phyloP scores from a whole-genome alignment of 345 rosid genomes.

The Boechera stricta region DNA sequence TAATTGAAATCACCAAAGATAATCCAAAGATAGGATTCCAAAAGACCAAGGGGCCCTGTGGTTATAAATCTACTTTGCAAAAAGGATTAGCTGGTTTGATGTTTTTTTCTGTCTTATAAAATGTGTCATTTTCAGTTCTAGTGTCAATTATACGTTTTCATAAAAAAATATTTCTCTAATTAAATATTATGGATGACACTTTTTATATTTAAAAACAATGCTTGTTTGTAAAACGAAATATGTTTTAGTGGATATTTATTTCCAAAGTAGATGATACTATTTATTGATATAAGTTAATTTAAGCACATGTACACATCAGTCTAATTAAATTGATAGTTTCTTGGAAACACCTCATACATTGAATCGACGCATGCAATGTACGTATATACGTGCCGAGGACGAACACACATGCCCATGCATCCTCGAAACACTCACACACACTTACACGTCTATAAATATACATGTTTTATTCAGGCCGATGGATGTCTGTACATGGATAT shows the following conservation, averaged over 20 bases:
- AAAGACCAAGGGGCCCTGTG: not conserved
- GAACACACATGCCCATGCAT: constrained; percentile 37
- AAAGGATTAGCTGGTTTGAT: not conserved
- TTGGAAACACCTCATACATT: constrained; percentile 20
- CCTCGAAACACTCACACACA: constrained; percentile 21
- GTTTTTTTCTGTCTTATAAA: not conserved
- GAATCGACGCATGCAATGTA: constrained; percentile 31
- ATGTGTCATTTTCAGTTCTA: not conserved
- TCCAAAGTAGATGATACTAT: not conserved
- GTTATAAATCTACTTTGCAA: not conserved
- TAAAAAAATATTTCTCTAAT: not conserved
- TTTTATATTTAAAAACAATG: not conserved
- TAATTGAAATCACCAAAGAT: not conserved
- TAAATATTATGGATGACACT: not conserved
- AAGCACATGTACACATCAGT: constrained; percentile 2
- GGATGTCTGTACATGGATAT: constrained; percentile 15
- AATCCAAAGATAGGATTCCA: constrained; percentile 5
- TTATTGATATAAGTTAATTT: not conserved
- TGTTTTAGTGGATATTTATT: not conserved
- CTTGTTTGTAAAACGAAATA: not conserved
- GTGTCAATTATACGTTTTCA: too few species aligned
- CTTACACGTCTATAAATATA: not conserved
- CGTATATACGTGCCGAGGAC: constrained; percentile 22
- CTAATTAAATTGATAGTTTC: constrained; percentile 8
- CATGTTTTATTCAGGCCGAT: constrained; percentile 1